Evolutionary conservation across 805 yeast species (phyloP).

Genomic region (Yamadazyma akitaensis): DNA sequence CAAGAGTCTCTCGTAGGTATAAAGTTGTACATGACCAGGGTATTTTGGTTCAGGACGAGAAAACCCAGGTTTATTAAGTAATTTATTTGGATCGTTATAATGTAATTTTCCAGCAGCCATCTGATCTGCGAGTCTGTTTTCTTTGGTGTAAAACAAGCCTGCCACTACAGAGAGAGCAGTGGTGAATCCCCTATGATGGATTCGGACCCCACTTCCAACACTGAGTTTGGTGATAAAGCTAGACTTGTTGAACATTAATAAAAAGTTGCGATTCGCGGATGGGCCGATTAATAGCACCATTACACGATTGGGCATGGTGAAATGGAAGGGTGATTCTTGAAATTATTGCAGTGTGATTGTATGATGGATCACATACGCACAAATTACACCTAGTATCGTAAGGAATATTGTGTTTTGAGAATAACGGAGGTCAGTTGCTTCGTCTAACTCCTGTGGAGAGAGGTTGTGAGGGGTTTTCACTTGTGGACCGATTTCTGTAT

Average conservation of each 20-base stretch:
- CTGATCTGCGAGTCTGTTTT: slow-evolving; percentile 54
- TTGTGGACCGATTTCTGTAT: slow-evolving; percentile 1
- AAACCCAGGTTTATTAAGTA: slow-evolving; percentile 28
- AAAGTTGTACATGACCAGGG: slow-evolving; percentile 78
- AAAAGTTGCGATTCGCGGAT: slow-evolving; percentile 1
- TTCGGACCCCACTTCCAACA: not conserved
- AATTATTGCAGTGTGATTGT: not conserved
- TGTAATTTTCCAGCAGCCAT: slow-evolving; percentile 53
- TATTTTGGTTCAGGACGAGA: slow-evolving; percentile 46
- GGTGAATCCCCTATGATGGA: not conserved
- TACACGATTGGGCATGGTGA: not conserved
- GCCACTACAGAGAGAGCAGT: slow-evolving; percentile 17
- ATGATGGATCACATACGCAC: slow-evolving; percentile 6
- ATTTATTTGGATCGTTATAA: slow-evolving; percentile 32
- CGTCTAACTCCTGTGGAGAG: slow-evolving; percentile 1
- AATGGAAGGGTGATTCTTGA: not conserved
- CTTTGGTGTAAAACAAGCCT: slow-evolving; percentile 35
- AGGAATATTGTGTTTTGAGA: slow-evolving; percentile 5
- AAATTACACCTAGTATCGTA: slow-evolving; percentile 1
- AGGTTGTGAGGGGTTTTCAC: slow-evolving; percentile 1
- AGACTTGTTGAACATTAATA: not conserved
- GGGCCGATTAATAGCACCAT: not conserved
- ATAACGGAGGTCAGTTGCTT: slow-evolving; percentile 7
- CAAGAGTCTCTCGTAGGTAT: slow-evolving; percentile 55
- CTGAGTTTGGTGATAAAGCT: not conserved